These are phyloP conservation scores for Logfia minima DNA, from an alignment of 129 eudicot genomes.

Conservation along the genomic window DNA sequence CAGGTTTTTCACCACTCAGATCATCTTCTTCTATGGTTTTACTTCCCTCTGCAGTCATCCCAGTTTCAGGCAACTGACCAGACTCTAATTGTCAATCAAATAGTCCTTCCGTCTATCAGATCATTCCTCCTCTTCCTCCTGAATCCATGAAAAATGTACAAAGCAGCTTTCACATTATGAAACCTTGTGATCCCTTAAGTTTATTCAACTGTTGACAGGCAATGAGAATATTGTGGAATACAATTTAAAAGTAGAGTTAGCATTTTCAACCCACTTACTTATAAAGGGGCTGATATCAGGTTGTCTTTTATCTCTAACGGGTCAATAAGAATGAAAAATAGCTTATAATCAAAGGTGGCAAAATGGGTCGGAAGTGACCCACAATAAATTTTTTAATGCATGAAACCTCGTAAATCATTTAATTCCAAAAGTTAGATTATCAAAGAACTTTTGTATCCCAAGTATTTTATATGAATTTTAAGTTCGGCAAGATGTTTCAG, in stretches of 20 bases:
- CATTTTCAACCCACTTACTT: too few relatives aligned
- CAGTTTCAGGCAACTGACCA: slow-evolving; percentile 42
- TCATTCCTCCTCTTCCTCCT: slow-evolving; percentile 97
- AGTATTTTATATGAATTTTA: too few relatives aligned
- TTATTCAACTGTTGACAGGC: not conserved
- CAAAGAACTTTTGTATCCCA: too few relatives aligned
- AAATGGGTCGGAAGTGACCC: not conserved
- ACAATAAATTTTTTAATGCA: not conserved
- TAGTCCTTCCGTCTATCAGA: slow-evolving; percentile 90
- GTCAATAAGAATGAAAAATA: not conserved
- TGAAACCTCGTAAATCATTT: too few relatives aligned
- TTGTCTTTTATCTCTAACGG: not conserved
- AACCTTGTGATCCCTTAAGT: not conserved
- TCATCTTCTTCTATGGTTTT: slow-evolving; percentile 31
- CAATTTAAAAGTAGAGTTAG: too few relatives aligned
- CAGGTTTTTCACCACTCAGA: slow-evolving; percentile 17
- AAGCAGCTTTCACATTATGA: not conserved
- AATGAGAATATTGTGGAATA: not conserved
- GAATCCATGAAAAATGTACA: slow-evolving; percentile 14
- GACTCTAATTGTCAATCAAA: slow-evolving; percentile 60
- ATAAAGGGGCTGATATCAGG: too few relatives aligned
- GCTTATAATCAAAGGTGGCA: not conserved
- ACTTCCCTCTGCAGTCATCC: slow-evolving; percentile 29
- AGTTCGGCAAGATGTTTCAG: too few relatives aligned
- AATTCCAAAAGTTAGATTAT: too few relatives aligned